Evolutionary conservation across 2,329 filamentous ascomycete species (phyloP).

Genomic region (Trichoderma simmonsii): DNA sequence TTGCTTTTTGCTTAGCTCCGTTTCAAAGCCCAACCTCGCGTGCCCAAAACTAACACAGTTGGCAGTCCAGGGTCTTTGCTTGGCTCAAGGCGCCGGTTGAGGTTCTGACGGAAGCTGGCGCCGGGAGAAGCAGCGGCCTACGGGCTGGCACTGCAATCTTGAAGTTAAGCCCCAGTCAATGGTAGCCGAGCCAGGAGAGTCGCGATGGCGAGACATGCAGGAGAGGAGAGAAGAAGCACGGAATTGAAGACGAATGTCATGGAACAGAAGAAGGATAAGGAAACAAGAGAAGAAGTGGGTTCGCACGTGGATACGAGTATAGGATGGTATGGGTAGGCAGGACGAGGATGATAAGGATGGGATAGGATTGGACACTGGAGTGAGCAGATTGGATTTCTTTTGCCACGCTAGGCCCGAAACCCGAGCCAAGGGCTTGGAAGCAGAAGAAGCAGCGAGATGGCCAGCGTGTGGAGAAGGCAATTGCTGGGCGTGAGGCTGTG

Average conservation of each 20-base stretch:
- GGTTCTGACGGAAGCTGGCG: slow-evolving; percentile 4
- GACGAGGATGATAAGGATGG: slow-evolving; percentile 12
- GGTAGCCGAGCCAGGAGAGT: slow-evolving; percentile 13
- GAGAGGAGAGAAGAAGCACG: neutral
- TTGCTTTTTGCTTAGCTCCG: neutral
- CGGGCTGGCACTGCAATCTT: slow-evolving; percentile 13
- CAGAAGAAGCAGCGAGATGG: neutral
- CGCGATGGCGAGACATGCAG: slow-evolving; percentile 18
- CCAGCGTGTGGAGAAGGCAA: neutral
- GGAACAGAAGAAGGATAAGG: neutral
- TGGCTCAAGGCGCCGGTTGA: slow-evolving; percentile 10
- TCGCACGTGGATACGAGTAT: neutral
- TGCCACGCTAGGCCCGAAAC: slow-evolving; percentile 8
- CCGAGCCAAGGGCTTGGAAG: slow-evolving; percentile 3
- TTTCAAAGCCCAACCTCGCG: slow-evolving; percentile 7
- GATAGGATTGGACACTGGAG: neutral
- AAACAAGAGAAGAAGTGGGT: slow-evolving; percentile 7
- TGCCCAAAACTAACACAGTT: neutral
- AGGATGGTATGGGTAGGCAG: neutral
- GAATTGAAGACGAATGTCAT: neutral
- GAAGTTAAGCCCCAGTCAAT: slow-evolving; percentile 13
- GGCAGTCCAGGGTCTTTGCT: neutral
- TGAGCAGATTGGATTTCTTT: neutral
- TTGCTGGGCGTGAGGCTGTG: neutral
- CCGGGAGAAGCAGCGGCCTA: slow-evolving; percentile 16